These are phyloP conservation scores for Ustilago trichophora DNA, from an alignment of 1,284 basidiomycete species.

Conservation along the genomic window DNA sequence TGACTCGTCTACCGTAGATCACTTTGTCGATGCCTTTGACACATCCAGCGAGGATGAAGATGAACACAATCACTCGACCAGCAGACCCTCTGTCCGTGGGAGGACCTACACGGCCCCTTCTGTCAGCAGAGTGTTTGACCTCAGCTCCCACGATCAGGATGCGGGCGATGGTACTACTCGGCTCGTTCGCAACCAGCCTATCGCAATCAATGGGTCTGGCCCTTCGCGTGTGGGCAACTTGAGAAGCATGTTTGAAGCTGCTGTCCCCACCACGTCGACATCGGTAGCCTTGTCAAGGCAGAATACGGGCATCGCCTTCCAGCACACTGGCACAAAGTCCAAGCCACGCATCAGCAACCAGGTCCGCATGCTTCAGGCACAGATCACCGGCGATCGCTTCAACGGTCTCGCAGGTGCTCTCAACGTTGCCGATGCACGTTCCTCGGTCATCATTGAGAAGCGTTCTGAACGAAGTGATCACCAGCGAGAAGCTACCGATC, in stretches of 20 bases:
- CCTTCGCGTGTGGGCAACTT: constrained; percentile 39
- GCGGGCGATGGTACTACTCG: constrained; percentile 15
- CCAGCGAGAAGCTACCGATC: constrained; percentile 5
- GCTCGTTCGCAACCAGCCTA: constrained; percentile 32
- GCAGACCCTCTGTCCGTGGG: constrained; percentile 15
- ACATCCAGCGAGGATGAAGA: constrained; percentile 23
- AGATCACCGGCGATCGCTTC: constrained; percentile 48
- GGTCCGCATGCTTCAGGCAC: constrained; percentile 46
- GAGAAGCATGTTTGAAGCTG: constrained; percentile 39
- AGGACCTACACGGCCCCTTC: constrained; percentile 45
- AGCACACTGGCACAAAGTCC: constrained; percentile 13
- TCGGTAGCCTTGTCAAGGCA: constrained; percentile 18
- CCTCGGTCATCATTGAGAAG: constrained; percentile 11
- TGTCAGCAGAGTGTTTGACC: constrained; percentile 29
- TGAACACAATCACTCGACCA: background rate
- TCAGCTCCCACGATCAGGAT: constrained; percentile 11
- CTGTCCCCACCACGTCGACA: constrained; percentile 1
- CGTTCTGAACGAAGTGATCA: background rate
- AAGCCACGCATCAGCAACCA: constrained; percentile 41
- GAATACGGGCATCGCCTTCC: constrained; percentile 12
- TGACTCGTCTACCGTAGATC: constrained; percentile 20
- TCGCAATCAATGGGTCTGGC: constrained; percentile 32
- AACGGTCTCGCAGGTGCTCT: constrained; percentile 28
- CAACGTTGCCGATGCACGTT: constrained; percentile 20
- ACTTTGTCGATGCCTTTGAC: constrained; percentile 39